Percentiles rank a stretch among this genome's conserved stretches.
phyloP scores from a whole-genome alignment of 2,329 filamentous ascomycete species.

The Claviceps paspali region DNA sequence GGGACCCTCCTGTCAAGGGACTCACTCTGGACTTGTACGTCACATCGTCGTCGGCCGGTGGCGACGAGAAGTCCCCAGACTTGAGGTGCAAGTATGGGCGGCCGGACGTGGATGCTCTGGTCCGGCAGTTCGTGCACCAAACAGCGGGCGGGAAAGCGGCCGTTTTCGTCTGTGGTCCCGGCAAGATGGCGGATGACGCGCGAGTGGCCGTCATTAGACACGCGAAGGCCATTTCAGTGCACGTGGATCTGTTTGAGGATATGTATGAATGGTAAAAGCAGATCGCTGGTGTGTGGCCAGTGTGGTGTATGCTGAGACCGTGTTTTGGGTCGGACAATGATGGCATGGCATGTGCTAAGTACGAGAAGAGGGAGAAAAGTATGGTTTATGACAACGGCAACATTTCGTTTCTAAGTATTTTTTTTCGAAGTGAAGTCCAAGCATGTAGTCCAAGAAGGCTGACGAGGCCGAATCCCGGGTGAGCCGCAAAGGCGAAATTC shows the following conservation, averaged over 20 bases:
- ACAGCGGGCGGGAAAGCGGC: slow-evolving; percentile 12
- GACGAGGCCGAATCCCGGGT: too few relatives aligned
- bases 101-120: background rate
- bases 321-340: too few relatives aligned
- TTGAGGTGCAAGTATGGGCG: background rate
- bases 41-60: background rate
- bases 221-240: background rate
- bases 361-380: too few relatives aligned
- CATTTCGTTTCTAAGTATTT: too few relatives aligned
- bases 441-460: too few relatives aligned
- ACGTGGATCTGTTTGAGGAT: background rate
- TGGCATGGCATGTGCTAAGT: too few relatives aligned
- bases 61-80: background rate
- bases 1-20: background rate
- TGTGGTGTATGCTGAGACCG: background rate
- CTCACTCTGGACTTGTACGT: background rate
- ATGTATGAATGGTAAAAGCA: background rate
- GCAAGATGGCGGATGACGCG: slow-evolving; percentile 21
- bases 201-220: slow-evolving; percentile 13
- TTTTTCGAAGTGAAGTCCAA: too few relatives aligned
- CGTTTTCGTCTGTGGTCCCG: slow-evolving; percentile 22
- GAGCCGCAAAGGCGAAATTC: too few relatives aligned
- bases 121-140: background rate
- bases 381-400: too few relatives aligned
- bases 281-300: background rate